Evolutionary conservation across 2,329 filamentous ascomycete species (phyloP), one percentile per base, ranked within the genome.

Genomic region (Fusarium chaquense): DNA sequence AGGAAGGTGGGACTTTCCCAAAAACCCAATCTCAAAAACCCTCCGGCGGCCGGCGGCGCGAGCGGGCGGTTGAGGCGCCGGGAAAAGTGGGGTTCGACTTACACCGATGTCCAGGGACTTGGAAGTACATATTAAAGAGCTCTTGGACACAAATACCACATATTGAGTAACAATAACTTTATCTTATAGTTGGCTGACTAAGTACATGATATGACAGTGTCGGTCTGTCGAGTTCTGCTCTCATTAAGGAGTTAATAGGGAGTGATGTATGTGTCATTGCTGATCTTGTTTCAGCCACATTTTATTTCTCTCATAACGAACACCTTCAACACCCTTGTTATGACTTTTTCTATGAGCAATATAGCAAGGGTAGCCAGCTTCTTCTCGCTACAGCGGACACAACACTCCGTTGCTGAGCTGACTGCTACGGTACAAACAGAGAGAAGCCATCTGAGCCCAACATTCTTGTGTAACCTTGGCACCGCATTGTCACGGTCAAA

Each of bases 51-150:
- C 62, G 62, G 44, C 62, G 62, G 56, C 44, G 36, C 36, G 36
- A 40, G 36, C 36, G 38, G 47, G 30, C 58, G 46, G 22, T 46
- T 5, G 13, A 38, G 38, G 13, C 22, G 15, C 54, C 63, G 62
- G 62, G 62, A 66, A 62, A 62, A 56, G 44, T 66, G 63, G 63
- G 3, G 5, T 35, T 35, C 18, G 6, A 44, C 8, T 52, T 41
- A 52, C 35, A 52, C 49, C 35, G 20, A 41, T 22, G 12, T 20
- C 35, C 35, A 41, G 49, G 24, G 16, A 51, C 18, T 51, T 40
- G 24, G 22, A 20, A 41, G n/a, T n/a, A 30, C 28, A 6, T 35
- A 3, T 9, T 35, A 11, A n/a, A 54, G 22, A 10, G 6, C 3
- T 32, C 38, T 26, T 40, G 16, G n/a, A 22, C 32, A 38, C 18